Evolutionary conservation across 768 basidiomycete genomes (phyloP).

Genomic region (Lyophyllum semitale): DNA sequence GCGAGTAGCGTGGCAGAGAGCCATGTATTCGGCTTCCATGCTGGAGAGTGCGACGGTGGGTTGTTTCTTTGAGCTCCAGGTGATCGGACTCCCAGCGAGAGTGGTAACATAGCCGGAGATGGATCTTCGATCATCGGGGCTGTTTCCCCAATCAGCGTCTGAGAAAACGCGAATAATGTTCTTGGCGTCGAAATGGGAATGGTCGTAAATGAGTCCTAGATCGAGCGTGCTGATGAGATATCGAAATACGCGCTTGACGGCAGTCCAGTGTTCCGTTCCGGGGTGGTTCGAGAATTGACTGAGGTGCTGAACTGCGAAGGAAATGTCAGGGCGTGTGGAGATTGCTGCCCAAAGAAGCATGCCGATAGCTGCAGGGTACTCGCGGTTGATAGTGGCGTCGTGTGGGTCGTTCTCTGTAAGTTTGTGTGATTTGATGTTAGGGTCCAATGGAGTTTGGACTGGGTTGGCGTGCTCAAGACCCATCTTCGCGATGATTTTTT

Average conservation of each 20-base stretch:
- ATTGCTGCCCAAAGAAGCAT: conserved; percentile 34
- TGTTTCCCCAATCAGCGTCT: conserved; percentile 4
- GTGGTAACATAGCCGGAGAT: conserved; percentile 4
- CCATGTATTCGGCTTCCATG: conserved; percentile 47
- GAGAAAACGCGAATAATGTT: conserved; percentile 1
- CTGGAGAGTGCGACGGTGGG: conserved; percentile 30
- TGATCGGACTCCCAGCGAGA: conserved; percentile 9
- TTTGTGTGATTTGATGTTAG: conserved; percentile 20
- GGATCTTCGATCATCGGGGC: not conserved
- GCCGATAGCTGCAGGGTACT: conserved; percentile 23
- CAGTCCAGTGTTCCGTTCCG: conserved; percentile 32
- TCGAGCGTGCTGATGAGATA: conserved; percentile 34
- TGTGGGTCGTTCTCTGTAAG: conserved; percentile 7
- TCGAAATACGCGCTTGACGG: conserved; percentile 36
- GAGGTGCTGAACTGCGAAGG: conserved; percentile 31
- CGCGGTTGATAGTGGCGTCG: not conserved
- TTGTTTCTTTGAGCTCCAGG: conserved; percentile 37
- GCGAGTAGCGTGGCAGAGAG: conserved; percentile 27
- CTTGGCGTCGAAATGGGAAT: not conserved
- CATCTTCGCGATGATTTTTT: conserved; percentile 24
- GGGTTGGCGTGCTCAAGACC: conserved; percentile 24
- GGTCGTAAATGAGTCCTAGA: conserved; percentile 14
- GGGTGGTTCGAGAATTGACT: conserved; percentile 35
- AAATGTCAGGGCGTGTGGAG: conserved; percentile 39
- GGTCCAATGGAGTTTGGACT: conserved; percentile 24